Conservation (phyloP, 1,139 yeast genomes). For the Pichia sp. region DNA sequence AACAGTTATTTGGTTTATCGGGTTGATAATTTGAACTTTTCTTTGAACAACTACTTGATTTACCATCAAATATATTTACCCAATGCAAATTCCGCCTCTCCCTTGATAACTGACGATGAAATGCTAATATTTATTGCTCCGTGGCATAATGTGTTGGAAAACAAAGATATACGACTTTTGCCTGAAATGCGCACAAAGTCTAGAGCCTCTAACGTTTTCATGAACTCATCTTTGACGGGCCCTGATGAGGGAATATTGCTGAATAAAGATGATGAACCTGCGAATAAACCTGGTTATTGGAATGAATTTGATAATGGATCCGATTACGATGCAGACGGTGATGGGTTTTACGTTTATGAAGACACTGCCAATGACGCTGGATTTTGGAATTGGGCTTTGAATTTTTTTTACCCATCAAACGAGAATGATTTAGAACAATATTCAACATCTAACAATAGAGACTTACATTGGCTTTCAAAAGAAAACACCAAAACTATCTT, state of each 20-base stretch:
- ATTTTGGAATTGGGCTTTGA: constrained; percentile 12
- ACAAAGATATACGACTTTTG: constrained; percentile 28
- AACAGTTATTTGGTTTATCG: constrained; percentile 28
- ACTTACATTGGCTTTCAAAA: constrained; percentile 26
- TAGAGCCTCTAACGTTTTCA: background rate
- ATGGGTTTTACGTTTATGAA: constrained; percentile 30
- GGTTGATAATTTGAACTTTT: constrained; percentile 27
- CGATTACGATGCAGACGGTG: constrained; percentile 21
- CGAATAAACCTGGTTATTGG: constrained; percentile 48
- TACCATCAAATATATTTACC: constrained; percentile 3
- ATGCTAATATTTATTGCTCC: constrained; percentile 22
- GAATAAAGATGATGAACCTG: constrained; percentile 26
- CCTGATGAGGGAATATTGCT: constrained; percentile 20
- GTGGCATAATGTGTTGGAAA: constrained; percentile 27
- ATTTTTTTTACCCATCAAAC: constrained; percentile 8
- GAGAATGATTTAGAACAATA: too few relatives aligned
- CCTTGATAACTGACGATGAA: constrained; percentile 15
- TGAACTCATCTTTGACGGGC: background rate
- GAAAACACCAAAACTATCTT: constrained; percentile 26
- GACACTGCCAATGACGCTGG: constrained; percentile 35
- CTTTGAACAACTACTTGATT: constrained; percentile 26
- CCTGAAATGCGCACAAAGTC: constrained; percentile 19
- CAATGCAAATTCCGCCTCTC: background rate
- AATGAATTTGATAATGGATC: constrained; percentile 62
- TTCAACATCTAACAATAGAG: background rate